phyloP scores from a whole-genome alignment of 805 yeast genomes.

The Kregervanrija delftensis region DNA sequence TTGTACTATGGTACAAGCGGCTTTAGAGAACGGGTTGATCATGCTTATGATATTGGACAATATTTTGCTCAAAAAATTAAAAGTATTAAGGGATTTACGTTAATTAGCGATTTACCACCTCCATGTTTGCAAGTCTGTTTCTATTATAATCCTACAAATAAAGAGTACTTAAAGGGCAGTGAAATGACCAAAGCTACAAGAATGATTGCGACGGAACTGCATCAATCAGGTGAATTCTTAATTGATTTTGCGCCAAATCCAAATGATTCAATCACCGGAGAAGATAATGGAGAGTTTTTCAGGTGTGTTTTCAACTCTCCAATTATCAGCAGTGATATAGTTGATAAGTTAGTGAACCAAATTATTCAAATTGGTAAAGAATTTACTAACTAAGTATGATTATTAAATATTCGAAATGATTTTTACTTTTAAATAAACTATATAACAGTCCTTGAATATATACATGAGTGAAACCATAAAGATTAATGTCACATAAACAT shows the following conservation, averaged over 20 bases:
- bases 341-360: conserved; percentile 37
- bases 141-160: conserved; percentile 46
- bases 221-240: conserved; percentile 56
- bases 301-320: conserved; percentile 82
- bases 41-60: conserved; percentile 59
- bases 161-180: conserved; percentile 22
- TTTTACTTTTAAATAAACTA: neutral
- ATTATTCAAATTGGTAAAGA: conserved; percentile 32
- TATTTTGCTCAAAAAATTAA: conserved; percentile 47
- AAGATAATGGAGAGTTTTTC: conserved; percentile 68
- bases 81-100: conserved; percentile 37
- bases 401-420: neutral
- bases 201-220: conserved; percentile 52
- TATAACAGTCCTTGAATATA: neutral
- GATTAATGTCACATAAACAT: neutral
- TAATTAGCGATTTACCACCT: conserved; percentile 54
- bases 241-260: conserved; percentile 75
- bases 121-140: conserved; percentile 83
- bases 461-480: neutral
- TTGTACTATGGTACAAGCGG: conserved; percentile 69
- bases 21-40: conserved; percentile 59
- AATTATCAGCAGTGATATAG: conserved; percentile 33
- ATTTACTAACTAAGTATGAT: neutral
- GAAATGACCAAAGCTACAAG: conserved; percentile 53
- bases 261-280: conserved; percentile 31